phyloP scores from a whole-genome alignment of 768 basidiomycete species.

The Phylloporus arenicola region DNA sequence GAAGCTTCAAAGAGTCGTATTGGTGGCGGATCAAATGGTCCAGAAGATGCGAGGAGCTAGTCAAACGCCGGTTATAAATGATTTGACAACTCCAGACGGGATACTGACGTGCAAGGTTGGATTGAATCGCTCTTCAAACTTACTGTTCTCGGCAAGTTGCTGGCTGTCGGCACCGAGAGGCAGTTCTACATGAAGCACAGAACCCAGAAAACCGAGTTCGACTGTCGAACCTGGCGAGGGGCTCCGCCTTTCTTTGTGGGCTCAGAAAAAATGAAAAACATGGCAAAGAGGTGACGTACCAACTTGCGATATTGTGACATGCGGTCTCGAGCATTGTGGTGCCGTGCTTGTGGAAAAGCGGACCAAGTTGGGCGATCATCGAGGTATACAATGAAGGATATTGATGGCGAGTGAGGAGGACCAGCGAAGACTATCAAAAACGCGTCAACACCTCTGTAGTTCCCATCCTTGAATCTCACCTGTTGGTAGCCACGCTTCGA shows the following conservation, averaged over 20 bases:
- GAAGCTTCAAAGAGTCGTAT: conserved; percentile 59
- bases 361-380: conserved; percentile 62
- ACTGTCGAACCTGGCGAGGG: conserved; percentile 54
- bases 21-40: conserved; percentile 54
- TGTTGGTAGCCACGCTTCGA: conserved; percentile 80
- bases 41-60: conserved; percentile 65
- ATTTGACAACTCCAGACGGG: no score
- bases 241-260: conserved; percentile 71
- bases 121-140: conserved; percentile 49
- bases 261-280: conserved; percentile 7
- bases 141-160: conserved; percentile 55
- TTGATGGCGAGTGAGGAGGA: conserved; percentile 73
- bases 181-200: conserved; percentile 65
- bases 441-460: neutral
- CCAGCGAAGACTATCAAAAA: conserved; percentile 41
- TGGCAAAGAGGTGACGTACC: conserved; percentile 45
- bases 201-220: conserved; percentile 82
- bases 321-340: conserved; percentile 79
- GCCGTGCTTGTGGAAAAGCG: conserved; percentile 67
- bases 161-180: conserved; percentile 67
- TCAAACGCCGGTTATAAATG: neutral
- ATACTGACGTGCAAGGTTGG: conserved; percentile 44
- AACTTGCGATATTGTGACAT: conserved; percentile 78
- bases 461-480: conserved; percentile 33
- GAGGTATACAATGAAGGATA: conserved; percentile 81